Base-by-base conservation (phyloP, 2,329 filamentous ascomycete genomes). In the Cyclaneusma minus region DNA sequence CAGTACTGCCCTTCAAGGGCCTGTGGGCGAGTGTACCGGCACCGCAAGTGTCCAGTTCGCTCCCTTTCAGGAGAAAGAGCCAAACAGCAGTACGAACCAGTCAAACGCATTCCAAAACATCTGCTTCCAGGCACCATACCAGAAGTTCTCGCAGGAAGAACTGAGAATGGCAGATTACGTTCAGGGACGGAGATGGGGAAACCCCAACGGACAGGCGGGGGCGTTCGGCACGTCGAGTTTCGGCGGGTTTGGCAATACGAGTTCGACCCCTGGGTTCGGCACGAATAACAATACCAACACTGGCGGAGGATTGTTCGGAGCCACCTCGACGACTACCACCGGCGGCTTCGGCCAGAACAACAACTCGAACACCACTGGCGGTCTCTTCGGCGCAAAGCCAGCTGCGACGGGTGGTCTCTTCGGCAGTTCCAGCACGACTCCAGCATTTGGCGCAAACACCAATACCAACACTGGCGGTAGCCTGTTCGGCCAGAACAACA, bases 81-180 rank as follows among this genome's bases (percentile, higher is more conserved):
- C 58, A 3, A 68, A 64, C 21, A 64, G 55, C 37, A 51, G 49
- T 11, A 49, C 54, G n/a, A 61, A 53, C 29, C 44, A 64, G 41
- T 56, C 37, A 68, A 55, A 77, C 43, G 63, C 75, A 4, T 91
- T 78, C 50, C 81, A 89, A 50, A 87, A 73, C 39, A 70, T 91
- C 30, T 58, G 76, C 13, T 84, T 87, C 49, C 75, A 79, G 54
- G 71, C 75, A 13, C 68, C 77, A 2, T 91, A 87, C 56, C 75
- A 74, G 50, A 91, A 89, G 48, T 95, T 78, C 60, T 94, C 87
- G 7, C 69, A 81, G n/a, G 89, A 81, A 42, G 77, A 89, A 50
- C 55, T 89, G 28, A 66, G 81, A 44, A 53, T 92, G 34, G 82
- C 72, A 23, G 89, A 98, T 51, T 98, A 98, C 49, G 68, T 75